Evolutionary conservation across 2,329 filamentous ascomycete genomes (phyloP), one percentile per base, ranked within the genome.

Genomic region (Microascus cirrosus): DNA sequence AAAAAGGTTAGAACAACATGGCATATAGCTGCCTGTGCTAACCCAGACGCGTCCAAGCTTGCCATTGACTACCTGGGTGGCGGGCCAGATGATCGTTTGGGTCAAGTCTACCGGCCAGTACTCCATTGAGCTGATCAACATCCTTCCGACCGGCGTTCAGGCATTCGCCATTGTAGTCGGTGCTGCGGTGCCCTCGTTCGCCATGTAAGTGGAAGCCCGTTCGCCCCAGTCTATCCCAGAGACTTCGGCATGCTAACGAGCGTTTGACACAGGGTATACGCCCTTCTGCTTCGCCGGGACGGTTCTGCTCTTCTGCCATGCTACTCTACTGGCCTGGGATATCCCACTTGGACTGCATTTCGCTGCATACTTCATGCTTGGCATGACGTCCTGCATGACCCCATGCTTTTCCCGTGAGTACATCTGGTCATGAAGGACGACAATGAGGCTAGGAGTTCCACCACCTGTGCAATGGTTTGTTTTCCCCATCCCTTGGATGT

Each of bases 201-300:
- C 45, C 45, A 50, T 50, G 45, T 50, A 50, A 12, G 45, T 50
- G 45, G 8, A 5, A 5, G n/a, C n/a, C 12, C 1, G 56, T 64
- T 4, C 32, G 64, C 25, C 65, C 65, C 1, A 62, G 53, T 45
- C n/a, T 71, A 71, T 56, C 69, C 68, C n/a, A n/a, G n/a, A n/a
- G n/a, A n/a, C n/a, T n/a, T n/a, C n/a, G n/a, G n/a, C n/a, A n/a
- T n/a, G n/a, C n/a, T n/a, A n/a, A n/a, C n/a, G n/a, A n/a, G n/a
- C n/a, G n/a, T n/a, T n/a, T n/a, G n/a, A n/a, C n/a, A n/a, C n/a
- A n/a, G n/a, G n/a, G n/a, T 3, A 64, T 66, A 1, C 71, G 69
- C 62, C 66, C 8, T 65, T 69, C 20, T 59, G 58, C 0, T 62
- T 67, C n/a, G 62, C 63, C 2, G 61, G 60, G 4, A 61, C 59